Evolutionary conservation across 257 asterid genomes (phyloP), one percentile per base, ranked within the genome.

Genomic region (Ilex asprella): DNA sequence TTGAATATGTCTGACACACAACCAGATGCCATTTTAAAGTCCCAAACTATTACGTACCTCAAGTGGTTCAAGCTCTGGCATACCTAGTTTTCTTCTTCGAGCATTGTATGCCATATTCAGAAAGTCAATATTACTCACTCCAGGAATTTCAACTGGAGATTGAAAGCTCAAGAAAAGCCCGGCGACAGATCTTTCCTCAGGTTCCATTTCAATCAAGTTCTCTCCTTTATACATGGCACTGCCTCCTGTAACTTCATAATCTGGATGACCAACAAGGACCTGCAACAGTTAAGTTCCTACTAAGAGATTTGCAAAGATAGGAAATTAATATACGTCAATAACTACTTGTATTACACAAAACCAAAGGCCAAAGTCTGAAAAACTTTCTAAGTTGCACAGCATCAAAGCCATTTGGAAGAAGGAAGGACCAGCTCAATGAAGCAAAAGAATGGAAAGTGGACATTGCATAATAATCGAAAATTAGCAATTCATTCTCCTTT

Each of bases 261-360:
- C 97, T 58, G 99, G 97, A 82, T 93, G 97, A 56, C 99, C 99
- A 69, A 79, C 97, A 76, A 93, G 97, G 65, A 93, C 99, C 99
- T 93, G 68, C 68, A 59, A 66, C 62, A 81, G 71, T 30, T 46
- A 55, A 69, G 70, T 55, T 73, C 65, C 51, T 59, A 75, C 27
- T 54, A 55, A 55, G 39, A 66, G 51, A 39, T 55, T 69, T 43
- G 54, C 41, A 35, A 35, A 35, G 41, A 8, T 8, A 35, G 41
- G 41, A 10, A 10, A 7, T 14, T 14, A 10, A 46, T 46, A 7
- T 46, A 46, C 2, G 52, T 1, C n/a, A 14, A 46, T 46, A 14
- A 46, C 52, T 14, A 46, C 52, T 46, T 0, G 11, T 46, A 1
- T 46, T 14, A 46, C 27, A 35, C 41, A 4, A 35, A 35, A 4